Evolutionary conservation across 495 filamentous ascomycete genomes (phyloP), one percentile per base, ranked within the genome.

Genomic region (Aspergillus baeticus): DNA sequence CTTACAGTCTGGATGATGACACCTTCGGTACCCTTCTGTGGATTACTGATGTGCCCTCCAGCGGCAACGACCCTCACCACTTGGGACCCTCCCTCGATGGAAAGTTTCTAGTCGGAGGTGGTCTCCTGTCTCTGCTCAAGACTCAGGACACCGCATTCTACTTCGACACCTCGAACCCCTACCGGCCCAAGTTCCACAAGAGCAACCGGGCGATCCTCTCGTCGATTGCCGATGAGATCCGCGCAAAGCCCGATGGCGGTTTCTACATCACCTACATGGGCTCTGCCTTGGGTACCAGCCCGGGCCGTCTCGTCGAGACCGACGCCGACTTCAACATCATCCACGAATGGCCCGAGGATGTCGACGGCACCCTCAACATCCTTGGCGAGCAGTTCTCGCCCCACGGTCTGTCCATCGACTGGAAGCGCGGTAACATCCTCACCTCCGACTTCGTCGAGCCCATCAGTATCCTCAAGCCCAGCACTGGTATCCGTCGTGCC

Each of bases 391-490:
- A 84, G 54, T 85, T 85, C 67, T 78, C 74, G 15, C 84, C 84
- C 2, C 84, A 87, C 59, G 83, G 83, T 20, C 75, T 87, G 14
- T 73, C 63, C 51, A 73, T 87, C 56, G 80, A 87, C 68, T 87
- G 70, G 54, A 68, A 84, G 13, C 78, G 76, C 59, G 77, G 82
- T 41, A 51, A 83, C 42, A 81, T 81, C 41, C 67, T 85, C 1
- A 85, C 84, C 13, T 84, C 81, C 1, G 84, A 87, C 72, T 87
- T 82, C 57, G 77, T 87, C 20, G 79, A 81, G 34, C 84, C 84
- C 6, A 64, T 85, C 22, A 74, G 74, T 42, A 82, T 85, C 66
- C 67, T 85, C 29, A 84, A 85, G 68, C 83, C 84, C 2, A 80
- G 72, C 41, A 57, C 74, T 5, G 80, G 80, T 10, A 80, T 84